Conservation (phyloP, 2,329 filamentous ascomycete genomes). For the Didymella glomerata region DNA sequence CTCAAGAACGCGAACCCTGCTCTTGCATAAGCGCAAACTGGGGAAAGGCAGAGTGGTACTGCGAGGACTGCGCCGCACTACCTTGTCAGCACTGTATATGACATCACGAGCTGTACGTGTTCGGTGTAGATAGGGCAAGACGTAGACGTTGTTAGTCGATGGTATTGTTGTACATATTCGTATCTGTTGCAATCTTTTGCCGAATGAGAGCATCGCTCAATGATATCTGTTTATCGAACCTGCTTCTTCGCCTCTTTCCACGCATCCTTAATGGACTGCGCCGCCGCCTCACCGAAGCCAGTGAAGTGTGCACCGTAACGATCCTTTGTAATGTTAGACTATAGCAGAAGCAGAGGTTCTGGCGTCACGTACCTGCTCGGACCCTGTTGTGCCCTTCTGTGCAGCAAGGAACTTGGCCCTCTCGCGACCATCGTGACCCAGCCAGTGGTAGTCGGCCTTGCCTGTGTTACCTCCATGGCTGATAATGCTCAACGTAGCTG, state of each 20-base stretch:
- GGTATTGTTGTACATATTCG: conserved; percentile 14
- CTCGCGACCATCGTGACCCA: conserved; percentile 44
- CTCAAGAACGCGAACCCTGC: conserved; percentile 48
- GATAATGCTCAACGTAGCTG: conserved; percentile 36
- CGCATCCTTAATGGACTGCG: conserved; percentile 39
- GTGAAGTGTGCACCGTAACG: conserved; percentile 42
- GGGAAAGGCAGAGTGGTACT: neutral
- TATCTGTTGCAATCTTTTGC: conserved; percentile 1
- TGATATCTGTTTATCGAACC: neutral
- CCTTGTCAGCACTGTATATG: neutral
- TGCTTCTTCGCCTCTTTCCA: conserved; percentile 37
- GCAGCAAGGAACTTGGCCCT: conserved; percentile 41
- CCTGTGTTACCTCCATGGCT: conserved; percentile 33
- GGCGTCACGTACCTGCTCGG: conserved; percentile 43
- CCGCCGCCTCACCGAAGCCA: conserved; percentile 34
- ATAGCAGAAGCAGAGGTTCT: neutral
- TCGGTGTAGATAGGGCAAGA: neutral
- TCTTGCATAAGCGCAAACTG: conserved; percentile 24
- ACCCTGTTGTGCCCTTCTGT: conserved; percentile 39
- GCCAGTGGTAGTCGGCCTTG: conserved; percentile 39
- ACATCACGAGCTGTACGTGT: neutral
- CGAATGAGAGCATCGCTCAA: neutral
- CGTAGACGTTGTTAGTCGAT: neutral
- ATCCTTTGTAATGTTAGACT: conserved; percentile 30
- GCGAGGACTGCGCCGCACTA: too few species aligned